phyloP scores from a whole-genome alignment of 192 early-diverging fungal species.

The Pecoramyces ruminantium region DNA sequence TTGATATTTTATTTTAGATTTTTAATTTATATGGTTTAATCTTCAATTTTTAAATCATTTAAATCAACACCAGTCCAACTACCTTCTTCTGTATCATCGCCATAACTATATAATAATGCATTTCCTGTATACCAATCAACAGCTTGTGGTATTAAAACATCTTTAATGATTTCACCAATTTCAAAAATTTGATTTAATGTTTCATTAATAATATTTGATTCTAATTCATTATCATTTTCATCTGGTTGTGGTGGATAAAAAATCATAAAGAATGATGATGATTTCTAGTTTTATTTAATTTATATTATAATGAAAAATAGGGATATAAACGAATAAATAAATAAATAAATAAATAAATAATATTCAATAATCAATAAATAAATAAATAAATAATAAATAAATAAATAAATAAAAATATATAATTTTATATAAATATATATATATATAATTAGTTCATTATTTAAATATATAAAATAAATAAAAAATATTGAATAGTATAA shows the following conservation, averaged over 20 bases:
- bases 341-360: too few relatives aligned
- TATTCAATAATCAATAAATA: too few relatives aligned
- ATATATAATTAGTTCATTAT: too few relatives aligned
- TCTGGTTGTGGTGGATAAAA: background rate
- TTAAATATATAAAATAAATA: too few relatives aligned
- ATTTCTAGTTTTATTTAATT: background rate
- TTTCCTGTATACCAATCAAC: background rate
- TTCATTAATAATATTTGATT: background rate
- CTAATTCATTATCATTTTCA: background rate
- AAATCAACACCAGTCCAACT: background rate
- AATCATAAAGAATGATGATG: background rate
- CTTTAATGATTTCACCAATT: background rate
- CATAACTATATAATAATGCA: background rate
- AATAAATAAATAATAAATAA: too few relatives aligned
- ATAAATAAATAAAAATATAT: too few relatives aligned
- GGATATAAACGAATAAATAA: too few relatives aligned
- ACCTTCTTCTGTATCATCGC: background rate
- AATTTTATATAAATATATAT: too few relatives aligned
- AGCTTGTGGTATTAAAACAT: background rate
- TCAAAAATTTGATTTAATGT: background rate
- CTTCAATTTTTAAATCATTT: background rate
- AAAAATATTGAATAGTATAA: too few relatives aligned
- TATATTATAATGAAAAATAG: background rate
- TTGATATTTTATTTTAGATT: too few relatives aligned
- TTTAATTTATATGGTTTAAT: background rate